Conservation (phyloP, 1,284 basidiomycete species). For the Mycena sp. region DNA sequence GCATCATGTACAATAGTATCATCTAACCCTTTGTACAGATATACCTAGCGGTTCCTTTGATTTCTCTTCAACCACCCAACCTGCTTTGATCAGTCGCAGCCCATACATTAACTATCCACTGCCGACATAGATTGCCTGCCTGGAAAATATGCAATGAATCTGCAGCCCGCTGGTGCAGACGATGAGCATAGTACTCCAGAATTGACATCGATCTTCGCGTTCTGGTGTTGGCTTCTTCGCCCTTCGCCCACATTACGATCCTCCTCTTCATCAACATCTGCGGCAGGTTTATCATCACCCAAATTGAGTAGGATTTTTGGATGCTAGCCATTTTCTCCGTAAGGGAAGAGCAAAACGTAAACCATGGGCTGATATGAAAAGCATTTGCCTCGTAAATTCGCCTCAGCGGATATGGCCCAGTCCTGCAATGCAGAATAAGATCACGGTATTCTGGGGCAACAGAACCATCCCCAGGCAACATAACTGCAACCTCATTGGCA, state of each 20-base stretch:
- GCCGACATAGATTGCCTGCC: neutral
- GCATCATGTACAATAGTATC: too few species aligned
- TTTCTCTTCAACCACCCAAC: too few species aligned
- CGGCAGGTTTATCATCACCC: neutral
- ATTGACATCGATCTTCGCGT: neutral
- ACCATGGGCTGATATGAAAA: slow-evolving; percentile 11
- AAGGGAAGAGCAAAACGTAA: slow-evolving; percentile 16
- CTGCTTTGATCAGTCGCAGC: slow-evolving; percentile 2
- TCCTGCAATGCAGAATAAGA: neutral
- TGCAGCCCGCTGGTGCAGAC: slow-evolving; percentile 7
- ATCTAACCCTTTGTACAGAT: too few species aligned
- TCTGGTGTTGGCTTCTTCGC: neutral
- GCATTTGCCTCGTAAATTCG: slow-evolving; percentile 1
- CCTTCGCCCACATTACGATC: slow-evolving; percentile 3
- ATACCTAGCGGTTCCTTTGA: too few species aligned
- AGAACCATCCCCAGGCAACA: slow-evolving; percentile 17
- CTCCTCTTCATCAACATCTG: neutral
- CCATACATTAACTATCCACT: slow-evolving; percentile 17
- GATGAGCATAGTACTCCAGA: slow-evolving; percentile 13
- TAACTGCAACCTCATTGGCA: slow-evolving; percentile 18
- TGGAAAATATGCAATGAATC: slow-evolving; percentile 3
- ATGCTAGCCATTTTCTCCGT: slow-evolving; percentile 19
- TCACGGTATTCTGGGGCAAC: neutral
- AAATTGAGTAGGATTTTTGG: neutral
- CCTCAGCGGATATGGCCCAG: neutral